These are phyloP conservation scores for Spinacia oleracea DNA, from an alignment of 179 eudicot species.

Conservation along the genomic window DNA sequence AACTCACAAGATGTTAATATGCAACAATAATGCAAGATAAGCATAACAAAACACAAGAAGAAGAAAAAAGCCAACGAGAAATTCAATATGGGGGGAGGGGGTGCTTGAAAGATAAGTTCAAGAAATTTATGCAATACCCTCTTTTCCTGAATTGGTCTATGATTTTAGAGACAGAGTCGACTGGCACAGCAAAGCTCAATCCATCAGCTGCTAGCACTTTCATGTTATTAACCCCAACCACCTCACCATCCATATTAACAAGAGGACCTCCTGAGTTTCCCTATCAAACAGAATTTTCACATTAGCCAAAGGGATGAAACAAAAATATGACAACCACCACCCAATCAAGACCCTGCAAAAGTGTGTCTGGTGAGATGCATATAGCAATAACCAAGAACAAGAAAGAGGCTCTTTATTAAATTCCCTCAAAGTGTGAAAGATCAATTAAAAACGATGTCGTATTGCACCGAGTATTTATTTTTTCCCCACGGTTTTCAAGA, in stretches of 20 bases:
- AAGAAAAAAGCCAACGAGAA: constrained; percentile 2
- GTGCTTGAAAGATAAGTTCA: constrained; percentile 4
- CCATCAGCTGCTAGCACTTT: constrained; percentile 84
- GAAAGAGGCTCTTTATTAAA: background rate
- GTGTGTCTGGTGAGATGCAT: background rate
- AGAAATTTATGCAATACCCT: constrained; percentile 48
- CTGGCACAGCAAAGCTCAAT: constrained; percentile 83
- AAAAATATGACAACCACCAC: background rate
- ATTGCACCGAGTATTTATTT: background rate
- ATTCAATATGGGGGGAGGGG: background rate
- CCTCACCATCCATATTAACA: constrained; percentile 91
- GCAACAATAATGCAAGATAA: background rate
- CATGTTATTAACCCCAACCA: constrained; percentile 87
- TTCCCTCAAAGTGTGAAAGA: background rate
- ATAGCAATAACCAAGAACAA: background rate
- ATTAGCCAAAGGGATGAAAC: background rate
- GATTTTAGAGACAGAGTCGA: constrained; percentile 78
- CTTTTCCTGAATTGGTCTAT: constrained; percentile 78
- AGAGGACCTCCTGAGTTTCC: constrained; percentile 99
- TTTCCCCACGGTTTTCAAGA: background rate
- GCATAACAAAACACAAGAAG: background rate
- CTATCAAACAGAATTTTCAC: constrained; percentile 31
- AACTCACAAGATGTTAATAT: background rate
- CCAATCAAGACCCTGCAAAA: background rate
- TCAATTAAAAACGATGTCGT: background rate